A percentile compares a stretch with the other conserved stretches of the same genome.
Evolutionary conservation across 1,139 yeast genomes (phyloP).

Genomic region (Blastobotrys ciferrii): DNA sequence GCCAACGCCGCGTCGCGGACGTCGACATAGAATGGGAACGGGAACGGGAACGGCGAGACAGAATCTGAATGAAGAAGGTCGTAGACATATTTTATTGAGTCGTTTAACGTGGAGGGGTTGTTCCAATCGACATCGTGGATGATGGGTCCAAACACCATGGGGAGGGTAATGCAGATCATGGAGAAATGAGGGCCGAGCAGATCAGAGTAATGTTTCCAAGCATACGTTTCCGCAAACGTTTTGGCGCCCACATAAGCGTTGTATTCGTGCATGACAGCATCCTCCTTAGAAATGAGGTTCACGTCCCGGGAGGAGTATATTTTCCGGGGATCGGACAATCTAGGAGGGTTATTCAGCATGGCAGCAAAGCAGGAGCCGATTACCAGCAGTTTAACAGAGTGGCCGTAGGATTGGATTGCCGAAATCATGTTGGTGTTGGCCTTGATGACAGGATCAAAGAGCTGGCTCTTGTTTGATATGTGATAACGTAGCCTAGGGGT

Average conservation of each 20-base stretch:
- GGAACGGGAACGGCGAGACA: conserved; percentile 12
- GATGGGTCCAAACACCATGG: conserved; percentile 29
- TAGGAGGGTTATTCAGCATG: conserved; percentile 27
- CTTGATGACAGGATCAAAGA: conserved; percentile 26
- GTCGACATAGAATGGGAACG: conserved; percentile 28
- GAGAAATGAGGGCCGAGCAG: conserved; percentile 18
- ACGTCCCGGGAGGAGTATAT: conserved; percentile 25
- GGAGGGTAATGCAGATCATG: conserved; percentile 24
- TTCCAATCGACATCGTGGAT: conserved; percentile 15
- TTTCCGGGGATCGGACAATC: conserved; percentile 26
- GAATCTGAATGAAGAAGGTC: conserved; percentile 10
- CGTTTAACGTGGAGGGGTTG: conserved; percentile 5
- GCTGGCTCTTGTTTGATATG: conserved; percentile 34
- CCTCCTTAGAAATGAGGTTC: conserved; percentile 23
- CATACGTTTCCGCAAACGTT: conserved; percentile 28
- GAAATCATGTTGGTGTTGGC: conserved; percentile 25
- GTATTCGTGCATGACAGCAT: conserved; percentile 22
- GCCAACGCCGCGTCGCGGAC: conserved; percentile 30
- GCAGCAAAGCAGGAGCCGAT: conserved; percentile 30
- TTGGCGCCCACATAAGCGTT: conserved; percentile 24
- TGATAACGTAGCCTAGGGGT: conserved; percentile 50
- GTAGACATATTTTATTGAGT: conserved; percentile 11
- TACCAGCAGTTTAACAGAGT: conserved; percentile 23
- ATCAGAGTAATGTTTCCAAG: conserved; percentile 27
- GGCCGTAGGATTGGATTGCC: conserved; percentile 25